Evolutionary conservation across 495 filamentous ascomycete genomes (phyloP).

Genomic region (Astrothelium macrocarpum): DNA sequence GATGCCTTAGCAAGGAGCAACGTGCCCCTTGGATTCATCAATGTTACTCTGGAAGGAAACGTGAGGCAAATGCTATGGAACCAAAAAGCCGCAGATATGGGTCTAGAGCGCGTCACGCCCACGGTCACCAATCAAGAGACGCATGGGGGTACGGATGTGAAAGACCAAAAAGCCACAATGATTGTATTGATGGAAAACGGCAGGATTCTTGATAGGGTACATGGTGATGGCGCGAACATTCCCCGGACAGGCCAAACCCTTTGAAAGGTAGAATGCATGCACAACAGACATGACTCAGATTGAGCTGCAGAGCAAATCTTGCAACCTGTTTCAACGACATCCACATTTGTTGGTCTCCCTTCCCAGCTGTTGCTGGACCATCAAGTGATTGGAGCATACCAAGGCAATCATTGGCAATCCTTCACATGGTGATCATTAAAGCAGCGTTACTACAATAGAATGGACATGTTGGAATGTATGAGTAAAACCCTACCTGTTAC

Average conservation of each 20-base stretch:
- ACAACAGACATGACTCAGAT: too few relatives aligned
- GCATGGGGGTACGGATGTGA: not conserved
- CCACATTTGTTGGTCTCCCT: too few relatives aligned
- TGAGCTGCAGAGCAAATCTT: not conserved
- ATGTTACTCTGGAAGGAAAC: conserved; percentile 39
- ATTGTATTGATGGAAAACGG: not conserved
- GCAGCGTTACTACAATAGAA: too few relatives aligned
- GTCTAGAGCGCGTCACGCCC: conserved; percentile 45
- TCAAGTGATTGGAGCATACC: too few relatives aligned
- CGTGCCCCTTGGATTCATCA: conserved; percentile 54
- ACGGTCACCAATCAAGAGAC: not conserved
- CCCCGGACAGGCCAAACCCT: not conserved
- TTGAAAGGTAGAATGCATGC: too few relatives aligned
- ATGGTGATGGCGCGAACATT: not conserved
- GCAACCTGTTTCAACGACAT: too few relatives aligned
- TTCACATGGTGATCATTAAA: too few relatives aligned
- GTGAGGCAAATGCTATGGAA: conserved; percentile 67
- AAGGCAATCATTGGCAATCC: too few relatives aligned
- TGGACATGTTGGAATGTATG: too few relatives aligned
- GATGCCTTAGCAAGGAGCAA: conserved; percentile 57
- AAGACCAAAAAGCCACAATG: not conserved
- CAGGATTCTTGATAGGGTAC: not conserved
- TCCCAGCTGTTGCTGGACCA: too few relatives aligned
- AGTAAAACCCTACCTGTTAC: too few relatives aligned
- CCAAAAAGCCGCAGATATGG: conserved; percentile 48